A percentile compares a stretch with the other conserved stretches of the same genome.
These are phyloP conservation scores for Laguncularia racemosa DNA, from an alignment of 345 rosid genomes.

Conservation along the genomic window DNA sequence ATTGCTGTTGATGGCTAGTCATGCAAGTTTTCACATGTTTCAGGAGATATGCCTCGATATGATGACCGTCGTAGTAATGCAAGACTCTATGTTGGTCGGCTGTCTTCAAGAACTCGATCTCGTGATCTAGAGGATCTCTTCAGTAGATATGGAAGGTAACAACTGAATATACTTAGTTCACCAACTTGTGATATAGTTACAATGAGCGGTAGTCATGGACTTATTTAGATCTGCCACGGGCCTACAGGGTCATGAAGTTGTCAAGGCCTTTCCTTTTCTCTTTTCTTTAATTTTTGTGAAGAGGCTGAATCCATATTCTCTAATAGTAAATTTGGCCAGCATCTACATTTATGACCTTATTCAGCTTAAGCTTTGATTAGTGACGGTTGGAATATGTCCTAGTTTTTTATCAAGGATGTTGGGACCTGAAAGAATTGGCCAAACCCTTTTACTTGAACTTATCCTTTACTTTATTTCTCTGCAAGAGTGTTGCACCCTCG, in stretches of 20 bases:
- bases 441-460: constrained; percentile 16
- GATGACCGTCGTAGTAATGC: constrained; percentile 62
- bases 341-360: not conserved
- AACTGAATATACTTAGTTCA: not conserved
- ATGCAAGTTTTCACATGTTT: not conserved
- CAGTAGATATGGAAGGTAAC: constrained; percentile 72
- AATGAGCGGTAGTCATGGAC: not conserved
- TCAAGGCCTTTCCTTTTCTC: not conserved
- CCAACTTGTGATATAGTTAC: not conserved
- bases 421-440: constrained; percentile 10
- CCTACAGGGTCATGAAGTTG: not conserved
- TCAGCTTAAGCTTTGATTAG: not conserved
- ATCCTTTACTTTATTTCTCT: constrained; percentile 25
- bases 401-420: not conserved
- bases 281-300: not conserved
- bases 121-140: constrained; percentile 69
- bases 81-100: constrained; percentile 71
- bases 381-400: not conserved
- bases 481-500: constrained; percentile 38
- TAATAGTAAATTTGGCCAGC: not conserved
- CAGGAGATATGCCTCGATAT: constrained; percentile 57
- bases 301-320: not conserved
- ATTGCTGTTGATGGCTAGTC: no score
- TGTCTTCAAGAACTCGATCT: constrained; percentile 55
- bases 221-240: not conserved